phyloP scores from a whole-genome alignment of 2,329 filamentous ascomycete genomes.

The Neofusicoccum laricinum region DNA sequence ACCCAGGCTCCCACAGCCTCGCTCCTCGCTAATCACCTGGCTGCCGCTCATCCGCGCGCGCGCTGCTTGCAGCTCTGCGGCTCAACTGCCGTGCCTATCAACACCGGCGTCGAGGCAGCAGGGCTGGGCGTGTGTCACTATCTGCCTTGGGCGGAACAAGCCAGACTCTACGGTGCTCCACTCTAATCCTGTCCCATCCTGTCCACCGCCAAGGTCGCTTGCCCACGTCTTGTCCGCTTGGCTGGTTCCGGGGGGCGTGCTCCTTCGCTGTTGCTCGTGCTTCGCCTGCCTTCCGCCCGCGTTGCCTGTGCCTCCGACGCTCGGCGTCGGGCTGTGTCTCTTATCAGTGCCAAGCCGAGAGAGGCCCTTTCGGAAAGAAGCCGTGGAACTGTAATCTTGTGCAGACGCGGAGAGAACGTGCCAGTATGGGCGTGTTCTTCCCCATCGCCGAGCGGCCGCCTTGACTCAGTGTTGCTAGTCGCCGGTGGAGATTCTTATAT shows the following conservation, averaged over 20 bases:
- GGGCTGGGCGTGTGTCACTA: not conserved
- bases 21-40: not conserved
- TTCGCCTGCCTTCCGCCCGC: not conserved
- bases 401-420: not conserved
- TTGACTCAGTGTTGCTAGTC: not conserved
- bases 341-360: slow-evolving; percentile 8
- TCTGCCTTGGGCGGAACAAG: not conserved
- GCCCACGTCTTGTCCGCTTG: slow-evolving; percentile 6
- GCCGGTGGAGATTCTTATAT: not conserved
- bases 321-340: not conserved
- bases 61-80: not conserved
- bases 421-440: not conserved
- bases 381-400: not conserved
- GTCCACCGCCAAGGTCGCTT: slow-evolving; percentile 2
- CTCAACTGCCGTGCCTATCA: not conserved
- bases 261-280: not conserved
- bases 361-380: not conserved
- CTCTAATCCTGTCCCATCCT: not conserved
- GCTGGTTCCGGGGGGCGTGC: not conserved
- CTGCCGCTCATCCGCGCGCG: slow-evolving; percentile 1
- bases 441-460: not conserved
- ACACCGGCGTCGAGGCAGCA: not conserved
- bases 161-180: not conserved
- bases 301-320: not conserved
- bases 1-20: not conserved